Evolutionary conservation across 1,139 yeast species (phyloP).

Genomic region (Lodderomyces theae): DNA sequence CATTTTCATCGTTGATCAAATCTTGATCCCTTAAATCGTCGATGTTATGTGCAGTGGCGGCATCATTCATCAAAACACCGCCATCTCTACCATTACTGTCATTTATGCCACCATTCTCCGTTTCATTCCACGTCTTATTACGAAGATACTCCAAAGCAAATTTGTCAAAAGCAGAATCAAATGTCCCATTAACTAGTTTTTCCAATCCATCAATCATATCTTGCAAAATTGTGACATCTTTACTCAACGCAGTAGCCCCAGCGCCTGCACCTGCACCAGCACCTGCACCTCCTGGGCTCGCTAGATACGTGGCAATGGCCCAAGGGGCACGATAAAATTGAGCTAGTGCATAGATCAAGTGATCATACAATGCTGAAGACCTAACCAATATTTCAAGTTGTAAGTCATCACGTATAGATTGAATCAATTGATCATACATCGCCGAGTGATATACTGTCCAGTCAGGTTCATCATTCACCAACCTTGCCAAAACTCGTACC

Average conservation of each 20-base stretch:
- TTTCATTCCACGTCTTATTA: constrained; percentile 15
- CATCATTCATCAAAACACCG: too few relatives aligned
- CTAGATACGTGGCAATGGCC: constrained; percentile 7
- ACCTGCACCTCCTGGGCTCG: not conserved
- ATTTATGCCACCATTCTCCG: constrained; percentile 11
- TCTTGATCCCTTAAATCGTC: too few relatives aligned
- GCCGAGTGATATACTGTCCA: constrained; percentile 50
- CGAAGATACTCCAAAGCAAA: constrained; percentile 31
- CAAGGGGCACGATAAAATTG: constrained; percentile 20
- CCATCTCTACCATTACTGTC: too few relatives aligned
- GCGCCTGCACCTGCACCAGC: too few relatives aligned
- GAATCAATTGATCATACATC: constrained; percentile 39
- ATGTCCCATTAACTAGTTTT: constrained; percentile 36
- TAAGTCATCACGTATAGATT: constrained; percentile 42
- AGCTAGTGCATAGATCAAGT: constrained; percentile 30
- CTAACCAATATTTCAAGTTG: constrained; percentile 55
- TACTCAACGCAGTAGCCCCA: not conserved
- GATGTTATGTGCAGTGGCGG: too few relatives aligned
- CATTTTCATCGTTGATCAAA: not conserved
- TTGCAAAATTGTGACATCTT: constrained; percentile 3
- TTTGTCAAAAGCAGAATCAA: constrained; percentile 33
- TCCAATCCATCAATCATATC: constrained; percentile 22
- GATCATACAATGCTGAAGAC: constrained; percentile 50
- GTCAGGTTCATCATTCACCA: constrained; percentile 47
- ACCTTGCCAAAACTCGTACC: constrained; percentile 38